Evolutionary conservation across 345 rosid species (phyloP).

Genomic region (Populus deltoides): DNA sequence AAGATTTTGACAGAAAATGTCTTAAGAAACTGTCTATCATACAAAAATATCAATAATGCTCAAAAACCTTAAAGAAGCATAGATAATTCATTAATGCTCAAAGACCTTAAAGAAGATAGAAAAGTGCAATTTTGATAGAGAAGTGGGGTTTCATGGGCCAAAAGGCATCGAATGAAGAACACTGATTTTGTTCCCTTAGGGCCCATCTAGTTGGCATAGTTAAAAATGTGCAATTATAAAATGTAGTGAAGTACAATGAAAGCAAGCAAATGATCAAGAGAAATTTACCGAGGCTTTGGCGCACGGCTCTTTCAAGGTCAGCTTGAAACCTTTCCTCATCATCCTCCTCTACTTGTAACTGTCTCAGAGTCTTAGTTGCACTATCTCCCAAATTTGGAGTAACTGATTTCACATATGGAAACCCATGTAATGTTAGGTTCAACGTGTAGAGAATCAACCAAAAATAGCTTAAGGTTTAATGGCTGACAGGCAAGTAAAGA

Average conservation of each 20-base stretch:
- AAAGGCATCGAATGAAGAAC: not conserved
- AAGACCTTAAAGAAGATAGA: not conserved
- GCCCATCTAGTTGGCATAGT: not conserved
- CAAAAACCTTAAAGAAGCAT: not conserved
- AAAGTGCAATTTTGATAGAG: not conserved
- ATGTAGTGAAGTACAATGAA: not conserved
- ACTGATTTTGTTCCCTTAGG: not conserved
- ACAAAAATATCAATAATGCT: not conserved
- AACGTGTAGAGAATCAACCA: not conserved
- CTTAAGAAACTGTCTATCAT: not conserved
- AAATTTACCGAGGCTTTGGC: slow-evolving; percentile 82
- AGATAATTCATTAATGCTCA: not conserved
- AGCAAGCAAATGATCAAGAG: slow-evolving; percentile 1
- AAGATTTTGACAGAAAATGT: not conserved
- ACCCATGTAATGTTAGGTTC: slow-evolving; percentile 19
- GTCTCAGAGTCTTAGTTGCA: slow-evolving; percentile 65
- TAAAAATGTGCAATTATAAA: slow-evolving; percentile 1
- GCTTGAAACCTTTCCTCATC: slow-evolving; percentile 96
- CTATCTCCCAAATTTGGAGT: slow-evolving; percentile 36
- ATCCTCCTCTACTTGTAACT: slow-evolving; percentile 76
- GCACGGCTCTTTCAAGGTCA: slow-evolving; percentile 75
- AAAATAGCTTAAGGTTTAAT: not conserved
- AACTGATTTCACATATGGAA: slow-evolving; percentile 24
- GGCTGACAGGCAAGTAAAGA: not conserved
- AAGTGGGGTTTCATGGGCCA: not conserved